phyloP scores from a whole-genome alignment of 805 yeast species.

The Saturnispora besseyi region DNA sequence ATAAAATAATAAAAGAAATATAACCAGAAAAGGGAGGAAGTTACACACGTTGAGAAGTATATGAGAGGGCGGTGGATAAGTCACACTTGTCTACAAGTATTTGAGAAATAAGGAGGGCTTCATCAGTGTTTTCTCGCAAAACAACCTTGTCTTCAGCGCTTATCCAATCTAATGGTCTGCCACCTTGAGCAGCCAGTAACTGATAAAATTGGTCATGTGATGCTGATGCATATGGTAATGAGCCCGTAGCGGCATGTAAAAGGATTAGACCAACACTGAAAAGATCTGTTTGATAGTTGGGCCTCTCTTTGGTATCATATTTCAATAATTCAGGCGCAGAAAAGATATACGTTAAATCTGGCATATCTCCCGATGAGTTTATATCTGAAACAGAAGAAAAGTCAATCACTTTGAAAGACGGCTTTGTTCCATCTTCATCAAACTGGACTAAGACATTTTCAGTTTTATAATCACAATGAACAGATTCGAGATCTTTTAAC shows the following conservation, averaged over 20 bases:
- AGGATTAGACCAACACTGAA: slow-evolving; percentile 40
- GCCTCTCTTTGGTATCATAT: slow-evolving; percentile 23
- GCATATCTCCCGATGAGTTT: slow-evolving; percentile 19
- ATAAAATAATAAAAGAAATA: not conserved
- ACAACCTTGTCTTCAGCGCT: slow-evolving; percentile 20
- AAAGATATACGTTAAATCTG: slow-evolving; percentile 33
- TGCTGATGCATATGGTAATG: slow-evolving; percentile 32
- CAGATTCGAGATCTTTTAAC: slow-evolving; percentile 23
- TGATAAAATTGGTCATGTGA: slow-evolving; percentile 25
- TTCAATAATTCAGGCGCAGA: slow-evolving; percentile 39
- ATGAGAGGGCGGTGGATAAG: slow-evolving; percentile 16
- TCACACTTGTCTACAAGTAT: slow-evolving; percentile 24
- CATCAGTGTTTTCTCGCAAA: slow-evolving; percentile 16
- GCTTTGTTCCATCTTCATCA: slow-evolving; percentile 23
- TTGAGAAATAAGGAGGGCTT: slow-evolving; percentile 19
- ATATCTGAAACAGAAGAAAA: slow-evolving; percentile 33
- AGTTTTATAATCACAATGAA: slow-evolving; percentile 43
- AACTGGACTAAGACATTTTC: slow-evolving; percentile 32
- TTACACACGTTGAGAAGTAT: not conserved
- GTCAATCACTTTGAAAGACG: slow-evolving; percentile 37
- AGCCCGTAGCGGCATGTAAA: slow-evolving; percentile 37
- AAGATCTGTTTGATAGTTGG: slow-evolving; percentile 29
- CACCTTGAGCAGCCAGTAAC: slow-evolving; percentile 27
- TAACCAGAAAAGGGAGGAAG: not conserved
- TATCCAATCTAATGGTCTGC: slow-evolving; percentile 27